These are phyloP conservation scores for Populus deltoides DNA, from an alignment of 345 rosid genomes.

Conservation along the genomic window DNA sequence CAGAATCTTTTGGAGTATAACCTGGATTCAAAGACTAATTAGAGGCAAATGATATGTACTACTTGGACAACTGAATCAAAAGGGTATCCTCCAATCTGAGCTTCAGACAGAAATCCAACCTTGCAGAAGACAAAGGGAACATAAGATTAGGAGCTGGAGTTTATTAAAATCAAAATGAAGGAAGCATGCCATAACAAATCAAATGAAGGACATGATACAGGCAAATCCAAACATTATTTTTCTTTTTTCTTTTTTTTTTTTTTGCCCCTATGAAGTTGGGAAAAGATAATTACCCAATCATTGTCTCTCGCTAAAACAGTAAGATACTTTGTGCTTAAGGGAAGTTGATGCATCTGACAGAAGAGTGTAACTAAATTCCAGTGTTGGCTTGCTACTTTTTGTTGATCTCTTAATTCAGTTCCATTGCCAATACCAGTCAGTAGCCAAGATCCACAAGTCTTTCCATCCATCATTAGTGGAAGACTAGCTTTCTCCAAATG, in stretches of 20 bases:
- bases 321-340: slow-evolving; percentile 89
- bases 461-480: slow-evolving; percentile 54
- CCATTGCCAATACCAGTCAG: slow-evolving; percentile 86
- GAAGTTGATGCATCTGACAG: slow-evolving; percentile 92
- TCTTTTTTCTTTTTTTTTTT: neutral
- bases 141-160: slow-evolving; percentile 21
- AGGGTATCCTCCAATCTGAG: slow-evolving; percentile 91
- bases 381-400: slow-evolving; percentile 76
- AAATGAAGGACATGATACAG: neutral
- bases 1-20: neutral
- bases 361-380: slow-evolving; percentile 89
- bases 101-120: slow-evolving; percentile 96
- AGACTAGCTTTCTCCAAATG: slow-evolving; percentile 97
- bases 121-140: slow-evolving; percentile 24
- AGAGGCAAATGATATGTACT: slow-evolving; percentile 43
- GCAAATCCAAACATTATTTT: neutral
- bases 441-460: slow-evolving; percentile 93
- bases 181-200: neutral
- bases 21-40: neutral
- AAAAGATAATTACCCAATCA: slow-evolving; percentile 76
- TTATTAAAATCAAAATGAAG: slow-evolving; percentile 4
- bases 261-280: neutral
- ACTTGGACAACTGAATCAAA: slow-evolving; percentile 77
- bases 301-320: slow-evolving; percentile 85
- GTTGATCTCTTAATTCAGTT: slow-evolving; percentile 73